phyloP scores from a whole-genome alignment of 2,329 filamentous ascomycete species.

The Cercospora sp. region DNA sequence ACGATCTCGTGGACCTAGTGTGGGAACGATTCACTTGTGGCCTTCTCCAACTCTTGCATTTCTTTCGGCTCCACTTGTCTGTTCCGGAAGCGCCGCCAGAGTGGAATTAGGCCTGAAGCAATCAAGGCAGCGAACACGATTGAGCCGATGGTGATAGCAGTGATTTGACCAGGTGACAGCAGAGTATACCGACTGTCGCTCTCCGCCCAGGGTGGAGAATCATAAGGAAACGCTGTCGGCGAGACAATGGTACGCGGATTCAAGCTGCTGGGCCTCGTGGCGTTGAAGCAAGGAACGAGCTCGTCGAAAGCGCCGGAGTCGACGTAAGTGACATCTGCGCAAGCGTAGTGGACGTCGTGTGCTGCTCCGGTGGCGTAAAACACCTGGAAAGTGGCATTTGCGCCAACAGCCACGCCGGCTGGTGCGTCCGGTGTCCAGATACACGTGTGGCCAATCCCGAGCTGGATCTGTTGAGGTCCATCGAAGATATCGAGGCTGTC shows the following conservation, averaged over 20 bases:
- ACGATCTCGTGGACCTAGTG: not conserved
- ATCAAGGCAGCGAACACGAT: constrained; percentile 25
- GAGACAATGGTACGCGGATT: constrained; percentile 37
- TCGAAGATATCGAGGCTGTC: constrained; percentile 44
- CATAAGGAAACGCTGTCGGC: constrained; percentile 29
- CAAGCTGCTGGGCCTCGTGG: constrained; percentile 37
- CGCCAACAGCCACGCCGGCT: constrained; percentile 39
- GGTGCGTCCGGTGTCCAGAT: constrained; percentile 45
- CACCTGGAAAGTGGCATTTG: constrained; percentile 50
- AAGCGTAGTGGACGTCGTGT: constrained; percentile 50
- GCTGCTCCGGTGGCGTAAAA: constrained; percentile 47
- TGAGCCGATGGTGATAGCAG: constrained; percentile 44
- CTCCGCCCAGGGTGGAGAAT: constrained; percentile 14
- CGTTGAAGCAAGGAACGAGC: constrained; percentile 51
- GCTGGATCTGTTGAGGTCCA: constrained; percentile 39
- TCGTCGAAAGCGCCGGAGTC: constrained; percentile 43
- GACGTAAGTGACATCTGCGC: constrained; percentile 50
- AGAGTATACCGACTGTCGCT: constrained; percentile 19
- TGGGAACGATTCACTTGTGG: constrained; percentile 7
- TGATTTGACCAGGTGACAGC: constrained; percentile 46
- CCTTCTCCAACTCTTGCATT: constrained; percentile 17
- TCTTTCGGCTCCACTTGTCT: not conserved
- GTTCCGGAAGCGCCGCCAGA: constrained; percentile 18
- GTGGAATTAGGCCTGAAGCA: constrained; percentile 26
- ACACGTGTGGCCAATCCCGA: constrained; percentile 49